Evolutionary conservation across 306 rosid species (phyloP).

Genomic region (Hippophae gyantsensis): DNA sequence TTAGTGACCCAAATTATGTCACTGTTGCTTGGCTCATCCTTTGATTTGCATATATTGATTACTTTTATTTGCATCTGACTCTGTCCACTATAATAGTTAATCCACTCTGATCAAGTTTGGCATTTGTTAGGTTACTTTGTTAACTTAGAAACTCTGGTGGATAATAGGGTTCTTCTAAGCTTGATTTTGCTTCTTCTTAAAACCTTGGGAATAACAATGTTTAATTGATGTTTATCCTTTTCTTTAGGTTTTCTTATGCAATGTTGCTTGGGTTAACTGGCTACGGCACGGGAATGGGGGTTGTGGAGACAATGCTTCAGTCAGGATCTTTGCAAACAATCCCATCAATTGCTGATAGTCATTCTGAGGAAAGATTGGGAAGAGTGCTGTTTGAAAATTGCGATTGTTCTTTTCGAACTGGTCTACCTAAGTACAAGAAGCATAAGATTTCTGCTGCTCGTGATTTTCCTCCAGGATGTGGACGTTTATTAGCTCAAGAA

Average conservation of each 20-base stretch:
- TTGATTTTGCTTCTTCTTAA: conserved; percentile 1
- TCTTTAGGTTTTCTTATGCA: conserved; percentile 8
- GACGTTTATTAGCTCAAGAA: conserved; percentile 21
- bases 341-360: conserved; percentile 24
- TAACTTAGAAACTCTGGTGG: too few relatives aligned
- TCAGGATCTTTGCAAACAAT: conserved; percentile 21
- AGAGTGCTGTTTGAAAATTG: conserved; percentile 35
- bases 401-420: conserved; percentile 11
- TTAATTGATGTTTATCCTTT: neutral
- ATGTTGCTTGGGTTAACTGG: conserved; percentile 1
- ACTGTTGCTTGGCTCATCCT: too few relatives aligned
- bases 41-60: too few relatives aligned
- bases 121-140: too few relatives aligned
- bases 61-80: too few relatives aligned
- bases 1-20: too few relatives aligned
- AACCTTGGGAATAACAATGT: neutral
- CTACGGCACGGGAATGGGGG: conserved; percentile 24
- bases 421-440: conserved; percentile 28
- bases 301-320: conserved; percentile 26
- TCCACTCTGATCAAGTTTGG: too few relatives aligned
- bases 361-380: conserved; percentile 30
- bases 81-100: too few relatives aligned
- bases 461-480: conserved; percentile 73
- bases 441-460: conserved; percentile 58
- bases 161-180: neutral